Percentiles rank a stretch among this genome's conserved stretches.
phyloP scores from a whole-genome alignment of 495 filamentous ascomycete genomes.

The Neurospora sp. region DNA sequence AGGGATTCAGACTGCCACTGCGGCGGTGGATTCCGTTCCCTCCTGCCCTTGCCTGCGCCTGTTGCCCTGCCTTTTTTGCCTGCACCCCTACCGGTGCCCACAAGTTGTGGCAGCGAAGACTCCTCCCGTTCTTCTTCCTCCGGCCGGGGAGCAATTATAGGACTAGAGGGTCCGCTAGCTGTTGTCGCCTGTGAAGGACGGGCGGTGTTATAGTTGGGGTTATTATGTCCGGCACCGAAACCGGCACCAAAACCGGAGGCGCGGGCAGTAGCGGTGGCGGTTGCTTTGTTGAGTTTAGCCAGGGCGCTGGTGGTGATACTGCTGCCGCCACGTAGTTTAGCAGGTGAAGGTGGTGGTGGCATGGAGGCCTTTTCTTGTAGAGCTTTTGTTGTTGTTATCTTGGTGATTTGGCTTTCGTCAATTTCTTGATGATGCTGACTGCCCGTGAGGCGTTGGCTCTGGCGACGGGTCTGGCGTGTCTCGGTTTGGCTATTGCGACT shows the following conservation, averaged over 20 bases:
- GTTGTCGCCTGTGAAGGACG: slow-evolving; percentile 37
- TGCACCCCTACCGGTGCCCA: too few species aligned
- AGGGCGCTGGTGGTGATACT: slow-evolving; percentile 1
- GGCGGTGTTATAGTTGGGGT: slow-evolving; percentile 3
- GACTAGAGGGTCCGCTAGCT: slow-evolving; percentile 26
- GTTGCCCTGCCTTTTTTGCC: too few species aligned
- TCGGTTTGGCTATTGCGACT: neutral
- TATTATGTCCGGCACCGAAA: slow-evolving; percentile 3
- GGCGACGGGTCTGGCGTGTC: neutral
- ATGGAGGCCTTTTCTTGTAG: neutral
- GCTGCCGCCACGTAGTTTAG: neutral
- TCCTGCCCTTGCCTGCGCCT: too few species aligned
- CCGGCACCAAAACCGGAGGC: neutral
- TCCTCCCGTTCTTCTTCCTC: neutral
- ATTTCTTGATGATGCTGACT: neutral
- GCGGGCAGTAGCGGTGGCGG: neutral
- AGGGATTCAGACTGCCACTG: neutral
- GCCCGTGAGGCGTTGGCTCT: slow-evolving; percentile 1
- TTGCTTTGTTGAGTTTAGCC: neutral
- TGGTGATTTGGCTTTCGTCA: neutral
- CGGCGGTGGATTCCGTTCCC: too few species aligned
- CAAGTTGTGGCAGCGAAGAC: neutral
- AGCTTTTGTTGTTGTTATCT: neutral
- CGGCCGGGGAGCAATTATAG: neutral
- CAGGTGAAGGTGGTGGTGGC: neutral